phyloP scores from a whole-genome alignment of 2,329 filamentous ascomycete genomes.

The Aaosphaeria arxii region DNA sequence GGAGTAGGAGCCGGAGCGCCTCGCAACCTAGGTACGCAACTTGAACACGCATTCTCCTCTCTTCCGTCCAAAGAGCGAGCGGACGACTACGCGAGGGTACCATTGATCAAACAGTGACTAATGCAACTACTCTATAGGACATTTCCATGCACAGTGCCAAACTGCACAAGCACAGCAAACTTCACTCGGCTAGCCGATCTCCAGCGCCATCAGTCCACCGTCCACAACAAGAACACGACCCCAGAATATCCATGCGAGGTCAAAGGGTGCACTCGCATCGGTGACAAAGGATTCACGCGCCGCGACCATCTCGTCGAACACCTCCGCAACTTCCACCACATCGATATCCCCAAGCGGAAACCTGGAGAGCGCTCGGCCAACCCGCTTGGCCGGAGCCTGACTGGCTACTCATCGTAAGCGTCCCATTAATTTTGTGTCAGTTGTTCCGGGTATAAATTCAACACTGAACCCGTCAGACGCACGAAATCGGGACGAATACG shows the following conservation, averaged over 20 bases:
- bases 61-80: no score
- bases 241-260: slow-evolving; percentile 33
- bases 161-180: slow-evolving; percentile 30
- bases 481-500: neutral
- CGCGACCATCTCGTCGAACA: slow-evolving; percentile 59
- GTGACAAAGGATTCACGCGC: slow-evolving; percentile 51
- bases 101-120: neutral
- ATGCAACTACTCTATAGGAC: slow-evolving; percentile 13
- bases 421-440: neutral
- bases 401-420: neutral
- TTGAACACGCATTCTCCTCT: no score
- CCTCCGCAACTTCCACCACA: slow-evolving; percentile 53
- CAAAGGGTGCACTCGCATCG: slow-evolving; percentile 26
- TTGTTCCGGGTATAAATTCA: neutral
- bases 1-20: slow-evolving; percentile 10
- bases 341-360: slow-evolving; percentile 42
- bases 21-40: slow-evolving; percentile 8
- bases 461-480: neutral
- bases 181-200: slow-evolving; percentile 35
- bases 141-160: slow-evolving; percentile 28
- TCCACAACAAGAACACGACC: slow-evolving; percentile 21
- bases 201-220: slow-evolving; percentile 34
- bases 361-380: slow-evolving; percentile 31
- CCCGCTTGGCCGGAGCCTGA: slow-evolving; percentile 16
- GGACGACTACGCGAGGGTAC: no score